Evolutionary conservation across 1,284 basidiomycete species (phyloP).

Genomic region (Irpex sp.): DNA sequence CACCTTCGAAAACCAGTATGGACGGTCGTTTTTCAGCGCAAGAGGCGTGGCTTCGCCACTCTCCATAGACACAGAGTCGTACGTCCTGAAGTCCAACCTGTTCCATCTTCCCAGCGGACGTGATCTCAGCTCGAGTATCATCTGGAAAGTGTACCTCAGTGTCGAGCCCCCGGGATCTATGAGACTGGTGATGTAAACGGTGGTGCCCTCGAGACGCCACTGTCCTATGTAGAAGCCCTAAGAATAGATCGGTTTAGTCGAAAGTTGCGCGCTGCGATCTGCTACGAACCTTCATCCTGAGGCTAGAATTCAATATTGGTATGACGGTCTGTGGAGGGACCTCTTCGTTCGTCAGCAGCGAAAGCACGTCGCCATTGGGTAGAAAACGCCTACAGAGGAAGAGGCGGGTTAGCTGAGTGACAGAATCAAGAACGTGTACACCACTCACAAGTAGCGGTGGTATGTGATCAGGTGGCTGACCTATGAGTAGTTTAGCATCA

Average conservation of each 20-base stretch:
- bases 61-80: conserved; percentile 68
- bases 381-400: conserved; percentile 68
- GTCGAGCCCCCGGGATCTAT: conserved; percentile 33
- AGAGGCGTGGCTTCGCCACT: conserved; percentile 73
- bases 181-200: conserved; percentile 58
- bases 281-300: conserved; percentile 69
- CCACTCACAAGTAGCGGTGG: conserved; percentile 72
- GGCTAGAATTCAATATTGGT: conserved; percentile 66
- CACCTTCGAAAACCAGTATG: conserved; percentile 92
- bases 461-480: conserved; percentile 74
- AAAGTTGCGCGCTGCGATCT: background rate
- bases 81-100: conserved; percentile 71
- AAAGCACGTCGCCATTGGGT: conserved; percentile 81
- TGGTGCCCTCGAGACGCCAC: conserved; percentile 59
- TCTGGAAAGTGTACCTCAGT: conserved; percentile 73
- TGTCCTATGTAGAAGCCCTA: conserved; percentile 68
- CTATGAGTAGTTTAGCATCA: conserved; percentile 27
- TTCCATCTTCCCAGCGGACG: conserved; percentile 86
- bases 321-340: conserved; percentile 71
- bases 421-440: background rate
- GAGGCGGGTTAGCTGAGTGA: background rate
- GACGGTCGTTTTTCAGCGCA: conserved; percentile 76
- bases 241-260: background rate
- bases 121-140: conserved; percentile 76
- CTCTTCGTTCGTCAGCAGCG: conserved; percentile 82